Percentiles rank a stretch among this genome's conserved stretches.
Conservation (phyloP, 768 basidiomycete genomes). For the Solioccasus polychromus region DNA sequence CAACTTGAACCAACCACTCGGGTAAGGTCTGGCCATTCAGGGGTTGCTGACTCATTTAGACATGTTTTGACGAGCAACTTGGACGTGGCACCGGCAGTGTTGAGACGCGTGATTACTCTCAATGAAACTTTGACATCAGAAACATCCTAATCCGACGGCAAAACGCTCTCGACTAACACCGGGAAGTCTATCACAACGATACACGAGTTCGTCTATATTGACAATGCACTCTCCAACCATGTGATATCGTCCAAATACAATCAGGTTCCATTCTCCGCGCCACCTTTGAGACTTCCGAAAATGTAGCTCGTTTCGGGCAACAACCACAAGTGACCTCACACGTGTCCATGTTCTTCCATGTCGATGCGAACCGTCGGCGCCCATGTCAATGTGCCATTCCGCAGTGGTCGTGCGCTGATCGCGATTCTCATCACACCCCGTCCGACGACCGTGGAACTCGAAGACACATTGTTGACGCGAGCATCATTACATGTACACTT, state of each 20-base stretch:
- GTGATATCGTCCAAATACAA: neutral
- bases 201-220: no score
- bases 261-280: neutral
- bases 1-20: neutral
- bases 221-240: no score
- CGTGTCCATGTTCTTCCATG: neutral
- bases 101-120: no score
- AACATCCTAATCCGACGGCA: neutral
- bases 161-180: neutral
- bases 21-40: neutral
- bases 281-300: neutral
- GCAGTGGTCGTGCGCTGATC: no score
- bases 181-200: no score
- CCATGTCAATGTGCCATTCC: no score
- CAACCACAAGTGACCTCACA: neutral
- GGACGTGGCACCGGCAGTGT: no score
- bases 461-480: no score
- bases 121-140: no score
- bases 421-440: no score
- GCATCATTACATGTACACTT: no score
- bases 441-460: slow-evolving; percentile 11
- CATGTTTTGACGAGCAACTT: no score
- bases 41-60: neutral
- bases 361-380: neutral
- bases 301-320: neutral